phyloP scores from a whole-genome alignment of 2,329 filamentous ascomycete genomes.

The Penicillium sp. region DNA sequence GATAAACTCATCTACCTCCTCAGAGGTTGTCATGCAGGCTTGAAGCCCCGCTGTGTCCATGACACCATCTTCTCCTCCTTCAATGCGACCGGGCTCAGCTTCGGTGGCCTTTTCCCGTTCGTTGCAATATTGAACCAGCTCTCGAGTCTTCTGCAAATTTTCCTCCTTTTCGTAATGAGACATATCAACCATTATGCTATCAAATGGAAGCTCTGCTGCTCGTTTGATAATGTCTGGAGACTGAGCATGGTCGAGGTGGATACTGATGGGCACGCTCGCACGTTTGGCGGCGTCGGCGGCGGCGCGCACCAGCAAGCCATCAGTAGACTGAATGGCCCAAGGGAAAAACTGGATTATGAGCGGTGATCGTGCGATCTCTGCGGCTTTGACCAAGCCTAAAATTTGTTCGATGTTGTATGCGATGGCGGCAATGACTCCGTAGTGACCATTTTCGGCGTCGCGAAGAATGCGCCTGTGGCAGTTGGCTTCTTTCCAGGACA shows the following conservation, averaged over 20 bases:
- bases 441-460: slow-evolving; percentile 55
- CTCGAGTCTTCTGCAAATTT: slow-evolving; percentile 65
- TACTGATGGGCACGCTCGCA: slow-evolving; percentile 60
- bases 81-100: slow-evolving; percentile 70
- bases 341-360: slow-evolving; percentile 74
- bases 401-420: slow-evolving; percentile 70
- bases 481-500: slow-evolving; percentile 21
- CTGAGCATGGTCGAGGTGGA: slow-evolving; percentile 69
- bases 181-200: slow-evolving; percentile 79
- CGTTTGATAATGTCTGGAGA: slow-evolving; percentile 62
- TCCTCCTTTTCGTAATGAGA: slow-evolving; percentile 70
- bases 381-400: slow-evolving; percentile 67
- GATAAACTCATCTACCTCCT: slow-evolving; percentile 70
- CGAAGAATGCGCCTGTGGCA: slow-evolving; percentile 50
- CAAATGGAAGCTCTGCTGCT: slow-evolving; percentile 64
- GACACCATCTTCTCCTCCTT: slow-evolving; percentile 74
- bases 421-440: slow-evolving; percentile 51
- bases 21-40: slow-evolving; percentile 65
- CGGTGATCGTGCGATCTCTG: slow-evolving; percentile 66
- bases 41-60: slow-evolving; percentile 65
- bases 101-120: slow-evolving; percentile 67
- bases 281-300: slow-evolving; percentile 58
- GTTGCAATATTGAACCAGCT: slow-evolving; percentile 65
- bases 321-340: slow-evolving; percentile 69
- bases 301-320: slow-evolving; percentile 56